These are phyloP conservation scores for Epichloe scottii DNA, from an alignment of 2,329 filamentous ascomycete species.

Conservation along the genomic window DNA sequence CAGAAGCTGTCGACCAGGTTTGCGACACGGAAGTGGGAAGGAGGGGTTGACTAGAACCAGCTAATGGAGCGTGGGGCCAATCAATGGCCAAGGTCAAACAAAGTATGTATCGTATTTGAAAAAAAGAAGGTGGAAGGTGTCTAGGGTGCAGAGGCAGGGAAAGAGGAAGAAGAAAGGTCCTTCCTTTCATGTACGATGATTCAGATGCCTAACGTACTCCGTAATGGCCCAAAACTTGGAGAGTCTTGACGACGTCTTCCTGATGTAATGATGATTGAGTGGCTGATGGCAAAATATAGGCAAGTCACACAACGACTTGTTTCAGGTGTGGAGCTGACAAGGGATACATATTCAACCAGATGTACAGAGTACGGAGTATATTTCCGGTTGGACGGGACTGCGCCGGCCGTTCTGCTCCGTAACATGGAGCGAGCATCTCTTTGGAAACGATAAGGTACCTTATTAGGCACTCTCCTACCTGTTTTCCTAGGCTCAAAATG, in stretches of 20 bases:
- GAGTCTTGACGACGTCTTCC: not conserved
- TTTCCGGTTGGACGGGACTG: not conserved
- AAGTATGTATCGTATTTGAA: too few relatives aligned
- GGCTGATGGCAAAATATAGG: not conserved
- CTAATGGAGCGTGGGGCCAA: not conserved
- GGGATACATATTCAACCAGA: not conserved
- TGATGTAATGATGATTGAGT: constrained; percentile 2
- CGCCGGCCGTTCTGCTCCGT: not conserved
- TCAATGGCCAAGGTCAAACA: not conserved
- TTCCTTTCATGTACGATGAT: not conserved
- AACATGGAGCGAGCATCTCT: not conserved
- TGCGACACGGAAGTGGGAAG: constrained; percentile 1
- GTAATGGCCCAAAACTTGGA: not conserved
- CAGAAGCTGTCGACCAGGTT: not conserved
- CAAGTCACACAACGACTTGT: not conserved
- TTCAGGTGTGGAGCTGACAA: not conserved
- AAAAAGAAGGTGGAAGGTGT: too few relatives aligned
- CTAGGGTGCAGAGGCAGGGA: too few relatives aligned
- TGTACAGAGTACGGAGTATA: too few relatives aligned
- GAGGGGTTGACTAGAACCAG: not conserved
- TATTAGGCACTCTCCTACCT: too few relatives aligned
- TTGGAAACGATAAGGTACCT: too few relatives aligned
- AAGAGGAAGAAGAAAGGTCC: too few relatives aligned
- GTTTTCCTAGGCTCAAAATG: too few relatives aligned
- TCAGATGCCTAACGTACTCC: not conserved